Evolutionary conservation across 2,329 filamentous ascomycete species (phyloP), one percentile per base, ranked within the genome.

Genomic region (Thielaviopsis musarum): DNA sequence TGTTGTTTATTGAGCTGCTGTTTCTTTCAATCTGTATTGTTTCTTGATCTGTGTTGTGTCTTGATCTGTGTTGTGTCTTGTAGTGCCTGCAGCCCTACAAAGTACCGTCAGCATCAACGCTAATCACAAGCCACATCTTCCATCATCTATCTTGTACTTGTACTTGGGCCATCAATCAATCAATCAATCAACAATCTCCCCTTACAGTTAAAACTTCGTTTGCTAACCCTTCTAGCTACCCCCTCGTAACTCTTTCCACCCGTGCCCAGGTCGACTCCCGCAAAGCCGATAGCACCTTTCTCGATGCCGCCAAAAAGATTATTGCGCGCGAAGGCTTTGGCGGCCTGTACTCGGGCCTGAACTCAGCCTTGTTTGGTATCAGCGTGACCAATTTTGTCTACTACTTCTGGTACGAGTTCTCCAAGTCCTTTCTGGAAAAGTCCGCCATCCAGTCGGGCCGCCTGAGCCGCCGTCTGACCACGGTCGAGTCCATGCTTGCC

Each of bases 381-480:
- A 93, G 87, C 72, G 85, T 98, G 66, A 98, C 93, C 67, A 98
- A 98, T 77, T 98, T 98, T 70, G 91, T 98, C 54, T 98, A 98
- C 79, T 98, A 98, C 76, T 98, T 97, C 78, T 98, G 88, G 91
- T 98, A 97, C 73, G 93, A 98, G 75, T 98, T 89, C 88, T 93
- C 90, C 63, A 84, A 91, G 61, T 79, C 85, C 56, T 86, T 86
- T 69, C 96, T 97, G 74, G 89, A 88, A 70, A 77, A 79, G 64
- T 87, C 89, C 10, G 89, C 90, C 53, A 71, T 78, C 61, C 84
- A 82, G 66, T 77, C 87, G 59, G 87, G 87, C 38, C 83, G 88
- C 64, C 80, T 83, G 60, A 83, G 80, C 63, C 85, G 82, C 73
- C 91, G 90, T 70, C 84, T 98, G 70, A 93, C 88, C 19, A 95